Base-by-base conservation (phyloP, 345 rosid genomes). In the Acer campestre region DNA sequence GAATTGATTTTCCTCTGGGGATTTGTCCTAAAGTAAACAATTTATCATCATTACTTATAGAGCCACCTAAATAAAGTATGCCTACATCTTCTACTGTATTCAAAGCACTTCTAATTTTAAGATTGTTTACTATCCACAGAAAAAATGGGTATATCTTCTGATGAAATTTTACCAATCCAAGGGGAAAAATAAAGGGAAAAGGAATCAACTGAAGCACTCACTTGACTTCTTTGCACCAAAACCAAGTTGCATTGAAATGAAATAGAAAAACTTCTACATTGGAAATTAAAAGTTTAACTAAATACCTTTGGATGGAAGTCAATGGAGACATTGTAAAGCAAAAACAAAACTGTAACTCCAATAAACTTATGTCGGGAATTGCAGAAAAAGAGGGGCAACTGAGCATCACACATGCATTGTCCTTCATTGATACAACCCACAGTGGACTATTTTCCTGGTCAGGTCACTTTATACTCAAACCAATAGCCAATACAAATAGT, bases 381-480 rank as follows among this genome's bases (percentile, higher is more conserved):
- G 31, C 73, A 66, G 44, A 66, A 35, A 17, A 40, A 38, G 8
- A 2, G 2, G 17, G 2, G 27, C 25, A 4, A 67, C 20, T 10
- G 48, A 20, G 7, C 70, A n/a, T 67, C 14, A n/a, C 6, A 46
- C 53, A 67, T 38, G 29, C 70, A 38, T 27, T 17, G 27, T 20
- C 63, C 27, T 59, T 13, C 6, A 59, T 2, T 7, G 10, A 59
- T 10, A 42, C 20, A 61, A 46, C 16, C 40, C 46, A 64, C 61
- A 22, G 46, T 61, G 51, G 0, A 10, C 56, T 3, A 16, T 73
- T 16, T 42, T 61, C 16, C 31, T 59, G 9, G 48, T 27, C 61
- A 17, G 77, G 13, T 27, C 59, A 63, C n/a, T 63, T 61, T 73
- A 71, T 61, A 73, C 46, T 25, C 25, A 27, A 63, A 23, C 63